Evolutionary conservation across 176 grass and related monocot genomes (phyloP), one percentile per base, ranked within the genome.

Genomic region (Zea luxurians): DNA sequence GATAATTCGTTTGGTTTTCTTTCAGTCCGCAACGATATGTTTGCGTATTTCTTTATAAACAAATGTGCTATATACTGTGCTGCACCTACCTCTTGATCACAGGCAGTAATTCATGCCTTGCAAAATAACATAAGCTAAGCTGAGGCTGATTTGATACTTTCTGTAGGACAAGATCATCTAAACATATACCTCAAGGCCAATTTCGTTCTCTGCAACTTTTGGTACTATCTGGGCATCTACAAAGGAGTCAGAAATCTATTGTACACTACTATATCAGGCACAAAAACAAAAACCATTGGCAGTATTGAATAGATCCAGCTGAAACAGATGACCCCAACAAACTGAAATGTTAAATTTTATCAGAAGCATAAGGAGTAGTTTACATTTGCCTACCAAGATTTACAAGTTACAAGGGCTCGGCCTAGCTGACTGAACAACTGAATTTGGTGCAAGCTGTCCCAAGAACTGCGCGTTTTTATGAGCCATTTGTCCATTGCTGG

Each of bases 381-480:
- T 35, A 40, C 85, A 42, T 72, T 66, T 46, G 73, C 59, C 66
- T 59, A 34, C 6, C 17, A 66, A 41, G 71, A 76, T 89, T 71
- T 81, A 77, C 77, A 84, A 55, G 59, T 64, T 80, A 65, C 76
- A 81, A 75, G 34, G 52, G 3, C 37, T 37, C 43, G 48, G 44
- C 46, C 37, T 20, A 40, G 41, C 41, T 41, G 47, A 38, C 13
- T 35, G 64, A 74, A 83, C 76, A 57, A 38, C 67, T 71, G 70
- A 48, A 44, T 55, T 75, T 34, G 75, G 52, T 55, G 53, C 54
- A 69, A 37, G 13, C 57, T 72, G 13, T 36, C 42, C 58, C 37
- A 66, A 58, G 66, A 60, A 13, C 20, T 75, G 58, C 16, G 15
- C 5, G 38, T 80, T 80, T 38, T 80, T 20, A 60, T 38, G 52